Percentiles rank a stretch among this genome's conserved stretches.
Evolutionary conservation across 2,329 filamentous ascomycete genomes (phyloP).

Genomic region (Fusarium concolor): DNA sequence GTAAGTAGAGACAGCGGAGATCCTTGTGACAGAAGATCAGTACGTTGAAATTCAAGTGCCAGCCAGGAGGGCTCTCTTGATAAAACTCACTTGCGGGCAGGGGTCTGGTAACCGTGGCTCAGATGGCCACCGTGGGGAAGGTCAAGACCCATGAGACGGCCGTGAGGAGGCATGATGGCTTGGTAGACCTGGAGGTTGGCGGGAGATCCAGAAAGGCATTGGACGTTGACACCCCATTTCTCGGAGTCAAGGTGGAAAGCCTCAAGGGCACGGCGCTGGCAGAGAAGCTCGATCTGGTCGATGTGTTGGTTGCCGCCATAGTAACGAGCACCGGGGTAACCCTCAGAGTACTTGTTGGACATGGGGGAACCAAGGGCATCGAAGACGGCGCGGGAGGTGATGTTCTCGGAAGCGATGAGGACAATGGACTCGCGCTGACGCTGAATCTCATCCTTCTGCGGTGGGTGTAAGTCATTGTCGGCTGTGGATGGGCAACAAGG

Average conservation of each 20-base stretch:
- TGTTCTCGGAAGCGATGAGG: conserved; percentile 98
- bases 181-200: conserved; percentile 99
- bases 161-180: conserved; percentile 94
- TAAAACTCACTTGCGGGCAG: conserved; percentile 80
- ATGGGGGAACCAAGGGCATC: conserved; percentile 94
- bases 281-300: conserved; percentile 93
- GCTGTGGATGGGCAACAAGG: neutral
- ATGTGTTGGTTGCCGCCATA: conserved; percentile 99
- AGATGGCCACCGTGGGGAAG: conserved; percentile 94
- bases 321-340: conserved; percentile 97
- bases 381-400: conserved; percentile 97
- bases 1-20: conserved; percentile 97
- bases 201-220: conserved; percentile 90
- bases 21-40: conserved; percentile 60
- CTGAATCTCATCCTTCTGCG: conserved; percentile 89
- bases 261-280: conserved; percentile 92
- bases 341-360: conserved; percentile 99
- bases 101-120: conserved; percentile 97
- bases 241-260: conserved; percentile 87
- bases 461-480: conserved; percentile 47
- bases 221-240: conserved; percentile 99
- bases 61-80: neutral
- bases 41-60: neutral
- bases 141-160: conserved; percentile 96
- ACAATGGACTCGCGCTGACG: conserved; percentile 98